A percentile compares a stretch with the other conserved stretches of the same genome.
Evolutionary conservation across 805 yeast species (phyloP).

Genomic region (Saccharomyces jurei): DNA sequence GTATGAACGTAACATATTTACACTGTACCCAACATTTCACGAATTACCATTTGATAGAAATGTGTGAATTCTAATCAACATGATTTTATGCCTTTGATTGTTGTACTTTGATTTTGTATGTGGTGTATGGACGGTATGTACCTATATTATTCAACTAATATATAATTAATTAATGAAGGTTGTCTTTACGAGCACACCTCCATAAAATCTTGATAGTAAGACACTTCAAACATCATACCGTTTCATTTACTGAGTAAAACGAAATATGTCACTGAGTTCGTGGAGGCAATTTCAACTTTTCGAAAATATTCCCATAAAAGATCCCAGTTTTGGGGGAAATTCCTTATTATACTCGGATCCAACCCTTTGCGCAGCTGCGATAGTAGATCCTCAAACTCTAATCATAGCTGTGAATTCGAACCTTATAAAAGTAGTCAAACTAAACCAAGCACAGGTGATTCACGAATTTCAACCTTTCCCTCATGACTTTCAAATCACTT

Average conservation of each 20-base stretch:
- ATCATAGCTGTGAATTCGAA: conserved; percentile 51
- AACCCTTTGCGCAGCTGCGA: conserved; percentile 52
- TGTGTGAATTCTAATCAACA: neutral
- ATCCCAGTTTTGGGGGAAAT: conserved; percentile 60
- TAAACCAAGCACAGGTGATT: conserved; percentile 37
- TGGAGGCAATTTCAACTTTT: conserved; percentile 87
- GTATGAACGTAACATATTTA: neutral
- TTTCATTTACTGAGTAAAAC: neutral
- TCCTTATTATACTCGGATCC: conserved; percentile 75
- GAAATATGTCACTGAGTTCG: conserved; percentile 20
- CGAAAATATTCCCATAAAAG: conserved; percentile 74
- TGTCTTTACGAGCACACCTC: neutral
- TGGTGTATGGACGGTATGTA: neutral
- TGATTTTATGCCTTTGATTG: neutral
- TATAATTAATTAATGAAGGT: neutral
- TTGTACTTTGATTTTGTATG: neutral
- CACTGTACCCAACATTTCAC: neutral
- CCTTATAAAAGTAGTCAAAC: conserved; percentile 47
- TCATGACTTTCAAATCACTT: conserved; percentile 53
- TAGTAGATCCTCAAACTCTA: conserved; percentile 44
- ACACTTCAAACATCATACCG: neutral
- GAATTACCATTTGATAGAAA: neutral
- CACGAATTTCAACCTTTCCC: conserved; percentile 58
- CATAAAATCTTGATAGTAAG: neutral
- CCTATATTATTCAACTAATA: neutral